phyloP scores from a whole-genome alignment of 2,329 filamentous ascomycete genomes.

The Proliferodiscus dingleyae region DNA sequence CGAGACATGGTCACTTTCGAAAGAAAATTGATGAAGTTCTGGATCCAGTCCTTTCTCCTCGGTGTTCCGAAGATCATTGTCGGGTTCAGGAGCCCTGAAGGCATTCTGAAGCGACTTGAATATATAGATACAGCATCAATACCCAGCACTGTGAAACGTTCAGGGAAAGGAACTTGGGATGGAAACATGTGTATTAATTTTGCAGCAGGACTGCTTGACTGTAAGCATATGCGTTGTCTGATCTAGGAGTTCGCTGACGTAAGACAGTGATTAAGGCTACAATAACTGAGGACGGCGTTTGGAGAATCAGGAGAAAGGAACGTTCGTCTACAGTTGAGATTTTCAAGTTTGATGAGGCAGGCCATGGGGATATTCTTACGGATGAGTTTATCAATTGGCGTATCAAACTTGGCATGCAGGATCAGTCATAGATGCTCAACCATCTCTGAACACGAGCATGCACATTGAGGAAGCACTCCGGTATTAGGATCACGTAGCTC shows the following conservation, averaged over 20 bases:
- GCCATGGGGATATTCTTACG: constrained; percentile 71
- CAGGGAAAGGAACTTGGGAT: constrained; percentile 70
- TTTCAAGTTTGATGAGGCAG: constrained; percentile 66
- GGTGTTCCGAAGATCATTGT: constrained; percentile 90
- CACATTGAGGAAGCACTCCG: no score
- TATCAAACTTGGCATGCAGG: constrained; percentile 24
- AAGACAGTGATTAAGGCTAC: constrained; percentile 55
- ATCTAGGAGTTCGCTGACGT: constrained; percentile 14
- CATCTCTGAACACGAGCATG: no score
- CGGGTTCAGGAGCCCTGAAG: constrained; percentile 72
- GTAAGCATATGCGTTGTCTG: constrained; percentile 41
- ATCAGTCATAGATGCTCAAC: neutral
- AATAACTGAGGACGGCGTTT: constrained; percentile 65
- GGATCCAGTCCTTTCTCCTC: constrained; percentile 92
- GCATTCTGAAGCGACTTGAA: constrained; percentile 66
- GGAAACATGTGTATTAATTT: constrained; percentile 94
- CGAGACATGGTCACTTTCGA: constrained; percentile 74
- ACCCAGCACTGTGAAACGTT: constrained; percentile 66
- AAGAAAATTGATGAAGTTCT: constrained; percentile 88
- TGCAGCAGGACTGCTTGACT: constrained; percentile 69
- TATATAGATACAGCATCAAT: constrained; percentile 77
- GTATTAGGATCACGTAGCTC: no score
- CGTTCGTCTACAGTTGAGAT: constrained; percentile 66
- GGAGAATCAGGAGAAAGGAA: constrained; percentile 67
- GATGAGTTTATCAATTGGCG: constrained; percentile 74